Percentiles rank a stretch among this genome's conserved stretches.
phyloP scores from a whole-genome alignment of 305 asterid species.

The Fraxinus albicans region DNA sequence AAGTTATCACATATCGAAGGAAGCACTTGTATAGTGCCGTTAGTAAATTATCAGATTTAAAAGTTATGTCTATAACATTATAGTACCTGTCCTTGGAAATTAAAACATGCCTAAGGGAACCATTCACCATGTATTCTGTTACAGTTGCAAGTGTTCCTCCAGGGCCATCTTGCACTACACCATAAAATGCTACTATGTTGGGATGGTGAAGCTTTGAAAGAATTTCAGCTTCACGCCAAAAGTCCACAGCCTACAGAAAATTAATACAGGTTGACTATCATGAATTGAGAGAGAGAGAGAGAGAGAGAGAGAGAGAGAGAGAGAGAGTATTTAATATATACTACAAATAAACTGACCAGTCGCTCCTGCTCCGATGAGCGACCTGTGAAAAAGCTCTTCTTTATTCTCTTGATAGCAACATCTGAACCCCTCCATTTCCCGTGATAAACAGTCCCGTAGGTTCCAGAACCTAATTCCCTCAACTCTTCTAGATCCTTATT shows the following conservation, averaged over 20 bases:
- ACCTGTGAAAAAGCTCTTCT: constrained; percentile 85
- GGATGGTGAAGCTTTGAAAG: constrained; percentile 96
- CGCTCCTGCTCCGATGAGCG: constrained; percentile 87
- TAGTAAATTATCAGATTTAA: not conserved
- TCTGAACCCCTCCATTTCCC: constrained; percentile 98
- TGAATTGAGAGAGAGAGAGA: not conserved
- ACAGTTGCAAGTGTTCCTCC: constrained; percentile 93
- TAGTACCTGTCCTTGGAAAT: constrained; percentile 74
- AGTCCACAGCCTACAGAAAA: constrained; percentile 62
- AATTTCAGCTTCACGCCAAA: constrained; percentile 95
- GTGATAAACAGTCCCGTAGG: constrained; percentile 93
- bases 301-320: not conserved
- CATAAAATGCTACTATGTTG: constrained; percentile 95
- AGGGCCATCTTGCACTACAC: constrained; percentile 94
- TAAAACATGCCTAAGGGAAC: constrained; percentile 83
- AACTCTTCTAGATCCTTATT: constrained; percentile 92
- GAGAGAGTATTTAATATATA: not conserved
- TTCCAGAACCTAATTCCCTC: constrained; percentile 91
- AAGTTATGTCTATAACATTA: not conserved
- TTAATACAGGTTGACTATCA: constrained; percentile 16
- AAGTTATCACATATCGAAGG: not conserved
- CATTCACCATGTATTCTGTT: constrained; percentile 88
- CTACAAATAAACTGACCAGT: constrained; percentile 47
- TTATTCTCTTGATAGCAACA: constrained; percentile 91
- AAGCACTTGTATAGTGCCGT: not conserved